Evolutionary conservation across 202 grass and related monocot species (phyloP).

Genomic region (Panicum virgatum): DNA sequence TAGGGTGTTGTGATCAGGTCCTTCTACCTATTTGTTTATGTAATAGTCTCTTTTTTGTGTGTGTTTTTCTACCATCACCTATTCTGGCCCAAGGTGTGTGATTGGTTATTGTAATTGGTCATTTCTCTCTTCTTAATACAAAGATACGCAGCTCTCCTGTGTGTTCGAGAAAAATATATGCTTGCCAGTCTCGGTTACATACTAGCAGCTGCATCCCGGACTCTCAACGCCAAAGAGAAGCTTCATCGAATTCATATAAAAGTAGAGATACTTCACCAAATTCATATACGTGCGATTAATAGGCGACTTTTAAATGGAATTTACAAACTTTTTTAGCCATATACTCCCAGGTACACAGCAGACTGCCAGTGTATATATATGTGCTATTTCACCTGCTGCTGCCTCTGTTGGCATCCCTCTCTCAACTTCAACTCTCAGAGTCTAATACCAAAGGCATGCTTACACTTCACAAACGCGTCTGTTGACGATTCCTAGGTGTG

Average conservation of each 20-base stretch:
- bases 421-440: neutral
- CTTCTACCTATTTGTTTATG: no score
- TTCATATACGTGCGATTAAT: neutral
- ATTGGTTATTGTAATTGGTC: no score
- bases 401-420: neutral
- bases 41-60: no score
- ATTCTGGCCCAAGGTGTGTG: no score
- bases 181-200: constrained; percentile 23
- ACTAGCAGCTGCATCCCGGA: neutral
- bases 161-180: no score
- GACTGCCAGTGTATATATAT: neutral
- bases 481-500: neutral
- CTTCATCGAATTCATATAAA: neutral
- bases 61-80: no score
- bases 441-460: constrained; percentile 22
- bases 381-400: neutral
- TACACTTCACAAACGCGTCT: constrained; percentile 15
- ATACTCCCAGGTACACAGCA: neutral
- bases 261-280: neutral
- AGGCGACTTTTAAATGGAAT: neutral
- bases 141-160: no score
- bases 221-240: neutral
- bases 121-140: no score
- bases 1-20: no score
- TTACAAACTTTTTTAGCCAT: neutral